phyloP scores from a whole-genome alignment of 306 rosid species.

The Gastrolobium villosum region DNA sequence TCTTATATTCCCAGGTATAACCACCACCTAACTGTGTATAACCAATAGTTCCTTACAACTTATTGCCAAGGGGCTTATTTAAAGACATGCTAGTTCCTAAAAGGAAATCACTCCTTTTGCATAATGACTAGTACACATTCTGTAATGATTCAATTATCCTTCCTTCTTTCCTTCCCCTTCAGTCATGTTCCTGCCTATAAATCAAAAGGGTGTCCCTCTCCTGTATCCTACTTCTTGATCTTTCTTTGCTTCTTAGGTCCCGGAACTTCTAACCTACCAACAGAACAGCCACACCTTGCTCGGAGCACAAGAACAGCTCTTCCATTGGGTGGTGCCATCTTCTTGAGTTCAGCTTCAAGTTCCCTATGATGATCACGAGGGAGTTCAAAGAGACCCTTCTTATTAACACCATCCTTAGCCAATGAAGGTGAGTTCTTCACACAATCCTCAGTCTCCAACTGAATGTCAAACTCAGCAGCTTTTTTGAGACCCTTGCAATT shows the following conservation, averaged over 20 bases:
- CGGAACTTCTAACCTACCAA: conserved; percentile 96
- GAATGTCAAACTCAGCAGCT: conserved; percentile 94
- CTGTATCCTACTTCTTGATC: conserved; percentile 82
- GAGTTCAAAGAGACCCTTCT: conserved; percentile 82
- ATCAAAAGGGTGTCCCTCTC: conserved; percentile 36
- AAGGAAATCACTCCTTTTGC: conserved; percentile 52
- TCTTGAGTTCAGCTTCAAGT: conserved; percentile 93
- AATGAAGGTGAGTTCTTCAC: conserved; percentile 73
- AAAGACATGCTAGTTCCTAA: conserved; percentile 64
- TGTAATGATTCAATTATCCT: conserved; percentile 43
- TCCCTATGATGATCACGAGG: conserved; percentile 92
- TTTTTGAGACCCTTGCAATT: conserved; percentile 82
- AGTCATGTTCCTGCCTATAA: conserved; percentile 45
- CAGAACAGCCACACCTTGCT: conserved; percentile 96
- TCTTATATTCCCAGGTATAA: conserved; percentile 66
- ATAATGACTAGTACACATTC: conserved; percentile 53
- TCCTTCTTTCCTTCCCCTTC: neutral
- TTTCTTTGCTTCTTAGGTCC: conserved; percentile 77
- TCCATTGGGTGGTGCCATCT: conserved; percentile 96
- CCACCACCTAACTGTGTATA: conserved; percentile 59
- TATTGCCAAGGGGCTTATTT: conserved; percentile 79
- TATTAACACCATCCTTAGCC: conserved; percentile 65
- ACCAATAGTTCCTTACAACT: conserved; percentile 62
- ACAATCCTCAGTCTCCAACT: conserved; percentile 94
- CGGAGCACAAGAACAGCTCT: conserved; percentile 86